Percentiles rank a stretch among this genome's conserved stretches.
Conservation (phyloP, 169 alveolate genomes). For the Eimeria falciformis region DNA sequence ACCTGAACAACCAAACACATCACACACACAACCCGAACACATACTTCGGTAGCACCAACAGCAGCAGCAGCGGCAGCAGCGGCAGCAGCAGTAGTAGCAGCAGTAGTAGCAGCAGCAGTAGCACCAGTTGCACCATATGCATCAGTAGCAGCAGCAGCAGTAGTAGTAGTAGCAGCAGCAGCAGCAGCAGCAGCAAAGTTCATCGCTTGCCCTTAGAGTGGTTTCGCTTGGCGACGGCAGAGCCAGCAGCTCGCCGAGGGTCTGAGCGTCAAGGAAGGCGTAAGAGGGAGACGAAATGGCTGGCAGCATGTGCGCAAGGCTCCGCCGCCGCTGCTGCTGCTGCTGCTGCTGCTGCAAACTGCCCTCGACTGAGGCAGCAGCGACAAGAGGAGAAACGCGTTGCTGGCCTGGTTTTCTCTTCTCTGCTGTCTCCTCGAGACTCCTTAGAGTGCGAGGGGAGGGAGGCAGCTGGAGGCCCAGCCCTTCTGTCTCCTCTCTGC, state of each 20-base stretch:
- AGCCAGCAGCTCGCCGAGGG: conserved; percentile 18
- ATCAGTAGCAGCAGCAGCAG: conserved; percentile 11
- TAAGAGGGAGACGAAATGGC: conserved; percentile 33
- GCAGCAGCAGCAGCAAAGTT: not conserved
- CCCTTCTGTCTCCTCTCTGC: not conserved
- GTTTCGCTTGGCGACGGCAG: conserved; percentile 46
- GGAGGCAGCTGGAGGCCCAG: conserved; percentile 34
- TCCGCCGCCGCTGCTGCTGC: conserved; percentile 4
- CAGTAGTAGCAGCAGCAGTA: not conserved
- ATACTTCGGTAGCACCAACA: not conserved
- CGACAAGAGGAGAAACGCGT: not conserved
- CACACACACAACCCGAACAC: not conserved
- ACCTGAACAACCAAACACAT: not conserved
- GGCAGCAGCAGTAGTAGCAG: not conserved
- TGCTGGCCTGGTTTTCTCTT: not conserved
- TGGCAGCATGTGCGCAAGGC: conserved; percentile 19
- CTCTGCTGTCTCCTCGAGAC: not conserved
- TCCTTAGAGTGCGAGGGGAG: conserved; percentile 16
- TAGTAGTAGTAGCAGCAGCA: not conserved
- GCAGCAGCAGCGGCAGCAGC: not conserved
- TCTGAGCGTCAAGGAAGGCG: conserved; percentile 39
- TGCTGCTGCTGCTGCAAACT: conserved; percentile 1
- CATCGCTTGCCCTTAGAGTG: not conserved
- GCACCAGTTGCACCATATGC: not conserved
- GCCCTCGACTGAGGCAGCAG: not conserved